These are phyloP conservation scores for Saxispiralis lemnorum DNA, from an alignment of 495 filamentous ascomycete genomes.

Conservation along the genomic window DNA sequence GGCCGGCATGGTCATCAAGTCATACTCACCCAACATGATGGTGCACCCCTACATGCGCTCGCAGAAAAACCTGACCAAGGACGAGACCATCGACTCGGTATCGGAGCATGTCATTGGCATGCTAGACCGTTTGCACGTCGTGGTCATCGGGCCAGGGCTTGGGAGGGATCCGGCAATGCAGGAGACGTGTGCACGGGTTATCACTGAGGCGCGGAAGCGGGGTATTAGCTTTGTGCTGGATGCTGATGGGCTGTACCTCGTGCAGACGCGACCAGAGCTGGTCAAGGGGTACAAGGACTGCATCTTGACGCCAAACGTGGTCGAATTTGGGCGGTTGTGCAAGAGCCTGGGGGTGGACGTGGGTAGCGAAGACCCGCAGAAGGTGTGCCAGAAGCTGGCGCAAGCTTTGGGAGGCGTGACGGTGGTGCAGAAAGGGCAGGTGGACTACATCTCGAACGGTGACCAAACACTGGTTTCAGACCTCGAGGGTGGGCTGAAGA, in stretches of 20 bases:
- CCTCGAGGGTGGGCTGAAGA: constrained; percentile 62
- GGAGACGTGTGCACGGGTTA: constrained; percentile 61
- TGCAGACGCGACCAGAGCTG: constrained; percentile 56
- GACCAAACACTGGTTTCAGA: constrained; percentile 54
- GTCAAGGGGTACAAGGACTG: constrained; percentile 66
- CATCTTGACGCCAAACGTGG: constrained; percentile 85
- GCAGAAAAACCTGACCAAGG: constrained; percentile 28
- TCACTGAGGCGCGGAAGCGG: constrained; percentile 56
- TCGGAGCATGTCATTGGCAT: constrained; percentile 58
- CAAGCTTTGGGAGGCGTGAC: constrained; percentile 72
- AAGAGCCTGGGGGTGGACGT: constrained; percentile 48
- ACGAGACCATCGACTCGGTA: constrained; percentile 33
- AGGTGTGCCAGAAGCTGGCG: constrained; percentile 54
- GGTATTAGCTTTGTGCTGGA: constrained; percentile 76
- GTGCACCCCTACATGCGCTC: constrained; percentile 92
- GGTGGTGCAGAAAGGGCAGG: constrained; percentile 74
- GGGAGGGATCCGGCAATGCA: constrained; percentile 83
- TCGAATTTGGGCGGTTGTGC: constrained; percentile 74
- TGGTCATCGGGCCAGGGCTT: constrained; percentile 85
- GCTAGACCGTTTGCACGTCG: constrained; percentile 70
- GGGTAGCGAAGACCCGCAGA: constrained; percentile 31
- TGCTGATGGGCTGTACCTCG: constrained; percentile 70
- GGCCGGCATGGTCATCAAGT: constrained; percentile 75
- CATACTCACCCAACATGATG: constrained; percentile 96
- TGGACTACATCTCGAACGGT: constrained; percentile 76